Conservation (phyloP, 2,329 filamentous ascomycete species). For the Paradendryphiella salina region DNA sequence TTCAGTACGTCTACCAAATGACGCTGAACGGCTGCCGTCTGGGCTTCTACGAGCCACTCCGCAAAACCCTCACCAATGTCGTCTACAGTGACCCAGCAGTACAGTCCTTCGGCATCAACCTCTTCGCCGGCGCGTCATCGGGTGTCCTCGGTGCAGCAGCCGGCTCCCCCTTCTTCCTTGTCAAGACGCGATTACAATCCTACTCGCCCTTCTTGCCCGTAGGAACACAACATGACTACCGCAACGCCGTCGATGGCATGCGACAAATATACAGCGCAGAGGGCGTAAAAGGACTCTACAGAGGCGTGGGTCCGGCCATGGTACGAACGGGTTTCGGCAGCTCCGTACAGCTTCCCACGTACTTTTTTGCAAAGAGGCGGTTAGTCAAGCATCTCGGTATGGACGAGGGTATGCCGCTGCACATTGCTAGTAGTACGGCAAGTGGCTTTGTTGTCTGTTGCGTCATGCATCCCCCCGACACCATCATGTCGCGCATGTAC, state of each 20-base stretch:
- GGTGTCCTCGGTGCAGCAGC: slow-evolving; percentile 91
- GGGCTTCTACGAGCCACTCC: slow-evolving; percentile 96
- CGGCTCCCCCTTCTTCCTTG: slow-evolving; percentile 94
- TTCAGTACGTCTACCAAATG: slow-evolving; percentile 88
- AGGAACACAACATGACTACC: slow-evolving; percentile 94
- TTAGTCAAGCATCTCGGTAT: slow-evolving; percentile 81
- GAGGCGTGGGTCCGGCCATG: slow-evolving; percentile 91
- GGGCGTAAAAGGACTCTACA: slow-evolving; percentile 80
- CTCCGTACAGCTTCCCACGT: slow-evolving; percentile 94
- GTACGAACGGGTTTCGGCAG: slow-evolving; percentile 94
- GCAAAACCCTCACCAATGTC: slow-evolving; percentile 68
- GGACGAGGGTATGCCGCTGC: slow-evolving; percentile 86
- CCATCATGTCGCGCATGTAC: slow-evolving; percentile 98
- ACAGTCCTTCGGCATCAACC: slow-evolving; percentile 88
- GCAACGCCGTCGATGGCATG: slow-evolving; percentile 81
- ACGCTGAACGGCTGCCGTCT: slow-evolving; percentile 94
- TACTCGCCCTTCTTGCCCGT: slow-evolving; percentile 91
- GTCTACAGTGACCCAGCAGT: slow-evolving; percentile 72
- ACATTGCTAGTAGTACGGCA: slow-evolving; percentile 82
- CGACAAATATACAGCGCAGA: slow-evolving; percentile 76
- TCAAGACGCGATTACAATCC: slow-evolving; percentile 94
- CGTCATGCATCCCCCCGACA: slow-evolving; percentile 98
- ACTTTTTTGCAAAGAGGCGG: slow-evolving; percentile 93
- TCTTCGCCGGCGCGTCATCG: slow-evolving; percentile 86
- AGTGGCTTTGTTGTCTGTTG: slow-evolving; percentile 97